These are phyloP conservation scores for Caulochytrium protostelioides DNA, from an alignment of 371 early-diverging fungal genomes.

Conservation along the genomic window DNA sequence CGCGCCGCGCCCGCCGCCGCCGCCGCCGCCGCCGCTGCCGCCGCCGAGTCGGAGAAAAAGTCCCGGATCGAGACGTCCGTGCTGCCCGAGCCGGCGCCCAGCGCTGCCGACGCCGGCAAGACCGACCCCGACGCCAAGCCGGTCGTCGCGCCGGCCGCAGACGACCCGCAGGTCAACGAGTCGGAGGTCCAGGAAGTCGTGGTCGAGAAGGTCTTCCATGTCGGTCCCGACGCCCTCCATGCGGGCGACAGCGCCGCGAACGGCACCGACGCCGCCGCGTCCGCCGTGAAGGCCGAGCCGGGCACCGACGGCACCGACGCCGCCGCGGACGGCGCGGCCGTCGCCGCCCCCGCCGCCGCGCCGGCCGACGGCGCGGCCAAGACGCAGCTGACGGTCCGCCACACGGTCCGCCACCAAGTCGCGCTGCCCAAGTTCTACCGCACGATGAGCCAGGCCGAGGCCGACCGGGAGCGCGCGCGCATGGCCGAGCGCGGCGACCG, in stretches of 20 bases:
- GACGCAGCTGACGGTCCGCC: slow-evolving; percentile 8
- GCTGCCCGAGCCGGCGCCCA: neutral
- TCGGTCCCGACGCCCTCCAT: no score
- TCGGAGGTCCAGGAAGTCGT: slow-evolving; percentile 24
- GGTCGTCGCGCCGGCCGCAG: neutral
- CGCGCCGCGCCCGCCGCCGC: neutral
- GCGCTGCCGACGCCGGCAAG: neutral
- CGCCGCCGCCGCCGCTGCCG: neutral
- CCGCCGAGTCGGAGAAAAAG: neutral
- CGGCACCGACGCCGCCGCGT: no score
- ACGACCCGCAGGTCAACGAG: slow-evolving; percentile 1
- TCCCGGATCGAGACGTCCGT: neutral
- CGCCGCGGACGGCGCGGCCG: neutral
- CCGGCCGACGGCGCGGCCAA: neutral
- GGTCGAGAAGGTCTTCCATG: slow-evolving; percentile 87
- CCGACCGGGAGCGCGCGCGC: no score
- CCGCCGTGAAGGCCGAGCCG: neutral
- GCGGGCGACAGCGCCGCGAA: no score
- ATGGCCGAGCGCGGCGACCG: no score
- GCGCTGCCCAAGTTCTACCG: slow-evolving; percentile 71
- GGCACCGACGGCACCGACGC: neutral
- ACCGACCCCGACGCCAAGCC: neutral
- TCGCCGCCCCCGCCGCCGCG: slow-evolving; percentile 1
- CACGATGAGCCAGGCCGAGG: no score
- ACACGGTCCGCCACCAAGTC: slow-evolving; percentile 76